Base-by-base conservation (phyloP, 2,329 filamentous ascomycete species). In the Alternaria gansuensis region DNA sequence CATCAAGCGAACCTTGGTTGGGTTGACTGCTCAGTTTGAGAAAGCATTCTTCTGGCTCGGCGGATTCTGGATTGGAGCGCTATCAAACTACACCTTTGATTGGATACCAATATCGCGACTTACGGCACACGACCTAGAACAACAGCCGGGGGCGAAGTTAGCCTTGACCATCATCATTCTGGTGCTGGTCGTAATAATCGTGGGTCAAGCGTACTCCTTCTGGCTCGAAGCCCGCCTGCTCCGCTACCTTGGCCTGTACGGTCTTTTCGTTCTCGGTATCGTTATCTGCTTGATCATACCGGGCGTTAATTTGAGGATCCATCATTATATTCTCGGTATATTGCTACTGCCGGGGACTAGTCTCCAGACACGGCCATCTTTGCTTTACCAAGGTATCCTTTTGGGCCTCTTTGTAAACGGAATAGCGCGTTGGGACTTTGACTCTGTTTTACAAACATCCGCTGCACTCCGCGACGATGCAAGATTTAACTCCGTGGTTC, bases 61-160 rank as follows among this genome's bases (percentile, higher is more conserved):
- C 0, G 89, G 88, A 11, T 92, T 90, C 73, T 98, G 95, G 89
- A 87, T 97, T 43, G 94, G 93, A 14, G 89, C 92, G 1, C 80
- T 98, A 63, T 93, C 93, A 67, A 98, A 98, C 76, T 95, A 97
- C 77, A 97, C 95, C 0, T 91, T 98, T 69, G 90, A 92, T 63
- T 90, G 91, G 81, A 97, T 98, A 59, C 95, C 95, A 0, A 95
- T 99, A 66, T 88, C 92, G 75, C 88, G 95, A 4, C 84, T 99
- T 14, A 97, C 90, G 9, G 87, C 88, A 0, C 92, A 95, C 73
- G 95, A 99, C 72, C 85, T 99, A 31, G 81, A 89, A 40, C 90
- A 93, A 71, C 93, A 98, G 73, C 94, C 95, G 0, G 94, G 94
- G 4, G 95, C 94, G 0, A 90, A 91, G 61, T 82, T 91, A 2